Evolutionary conservation across 768 basidiomycete species (phyloP), one percentile per base, ranked within the genome.

Genomic region (Auricularia cornea): DNA sequence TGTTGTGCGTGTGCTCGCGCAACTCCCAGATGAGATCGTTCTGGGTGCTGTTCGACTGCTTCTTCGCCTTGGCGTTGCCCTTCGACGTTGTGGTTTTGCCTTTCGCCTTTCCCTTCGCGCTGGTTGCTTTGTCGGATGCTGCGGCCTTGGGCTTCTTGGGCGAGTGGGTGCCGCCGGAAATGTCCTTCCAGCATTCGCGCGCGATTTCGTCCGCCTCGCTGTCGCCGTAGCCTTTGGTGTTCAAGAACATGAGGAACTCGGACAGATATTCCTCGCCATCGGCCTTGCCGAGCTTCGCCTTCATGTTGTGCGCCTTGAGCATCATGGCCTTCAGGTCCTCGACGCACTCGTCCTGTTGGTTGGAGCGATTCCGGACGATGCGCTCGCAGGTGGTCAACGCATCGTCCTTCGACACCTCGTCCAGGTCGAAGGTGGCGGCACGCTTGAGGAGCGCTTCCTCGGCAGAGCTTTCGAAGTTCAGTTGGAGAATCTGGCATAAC

Each of bases 371-470:
- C 64, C 83, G 74, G 64, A 95, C 89, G 66, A 98, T 96, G 68
- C 92, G 84, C 66, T 98, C 92, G 73, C 95, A 97, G 3, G 94
- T 92, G 69, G 89, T 89, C 84, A 91, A 88, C 0, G 95, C 94
- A 66, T 94, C 83, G 65, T 83, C 82, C 63, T 78, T 78, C 35
- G 62, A 83, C 81, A 66, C 81, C 20, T 83, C 84, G 62, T 92
- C 90, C 35, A 94, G 80, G 67, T 94, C 92, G 73, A 96, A 98
- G 72, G 96, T 94, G 4, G 94, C 95, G 72, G 94, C 96, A 41
- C 95, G 89, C 71, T 98, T 98, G 64, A 98, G 81, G 12, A 98
- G 82, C 2, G 94, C 94, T 77, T 97, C 93, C 70, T 94, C 92
- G 2, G 92, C 92, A 65, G 92, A 84, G 68, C 92, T 94, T 64